These are phyloP conservation scores for Gnomoniopsis sp. DNA, from an alignment of 2,329 filamentous ascomycete genomes.

Conservation along the genomic window DNA sequence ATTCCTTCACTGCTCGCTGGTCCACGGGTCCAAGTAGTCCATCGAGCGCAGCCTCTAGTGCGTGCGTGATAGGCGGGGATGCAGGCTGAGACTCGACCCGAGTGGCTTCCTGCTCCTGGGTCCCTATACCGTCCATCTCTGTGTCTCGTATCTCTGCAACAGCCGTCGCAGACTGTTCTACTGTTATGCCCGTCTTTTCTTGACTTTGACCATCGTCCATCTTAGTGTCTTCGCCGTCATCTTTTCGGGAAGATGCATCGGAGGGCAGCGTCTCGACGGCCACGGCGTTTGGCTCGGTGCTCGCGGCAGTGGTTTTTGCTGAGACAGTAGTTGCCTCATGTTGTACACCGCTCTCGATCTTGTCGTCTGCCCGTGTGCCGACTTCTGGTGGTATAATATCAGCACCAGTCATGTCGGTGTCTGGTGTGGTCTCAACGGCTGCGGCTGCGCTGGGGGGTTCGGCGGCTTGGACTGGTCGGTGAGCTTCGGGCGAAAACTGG, in stretches of 20 bases:
- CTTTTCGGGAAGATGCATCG: neutral
- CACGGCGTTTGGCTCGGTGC: neutral
- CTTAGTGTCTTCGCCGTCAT: neutral
- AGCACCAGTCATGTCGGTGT: constrained; percentile 1
- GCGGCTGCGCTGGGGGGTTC: constrained; percentile 16
- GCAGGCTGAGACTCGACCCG: constrained; percentile 1
- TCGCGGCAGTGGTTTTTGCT: neutral
- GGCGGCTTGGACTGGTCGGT: constrained; percentile 19
- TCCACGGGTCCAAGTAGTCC: constrained; percentile 17
- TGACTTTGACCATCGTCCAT: constrained; percentile 2
- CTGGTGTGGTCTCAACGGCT: constrained; percentile 6
- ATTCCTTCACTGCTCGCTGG: neutral
- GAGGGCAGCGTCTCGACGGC: neutral
- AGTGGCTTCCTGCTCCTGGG: neutral
- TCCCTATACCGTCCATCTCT: neutral
- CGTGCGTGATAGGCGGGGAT: constrained; percentile 22
- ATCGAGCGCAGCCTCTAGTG: constrained; percentile 23
- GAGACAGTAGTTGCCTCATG: neutral
- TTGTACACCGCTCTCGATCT: neutral
- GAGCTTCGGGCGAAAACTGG: constrained; percentile 23
- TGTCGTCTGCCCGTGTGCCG: neutral
- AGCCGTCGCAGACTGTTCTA: neutral
- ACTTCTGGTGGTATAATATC: neutral
- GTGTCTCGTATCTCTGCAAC: neutral
- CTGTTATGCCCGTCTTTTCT: neutral